These are phyloP conservation scores for Trametes meyenii DNA, from an alignment of 768 basidiomycete species.

Conservation along the genomic window DNA sequence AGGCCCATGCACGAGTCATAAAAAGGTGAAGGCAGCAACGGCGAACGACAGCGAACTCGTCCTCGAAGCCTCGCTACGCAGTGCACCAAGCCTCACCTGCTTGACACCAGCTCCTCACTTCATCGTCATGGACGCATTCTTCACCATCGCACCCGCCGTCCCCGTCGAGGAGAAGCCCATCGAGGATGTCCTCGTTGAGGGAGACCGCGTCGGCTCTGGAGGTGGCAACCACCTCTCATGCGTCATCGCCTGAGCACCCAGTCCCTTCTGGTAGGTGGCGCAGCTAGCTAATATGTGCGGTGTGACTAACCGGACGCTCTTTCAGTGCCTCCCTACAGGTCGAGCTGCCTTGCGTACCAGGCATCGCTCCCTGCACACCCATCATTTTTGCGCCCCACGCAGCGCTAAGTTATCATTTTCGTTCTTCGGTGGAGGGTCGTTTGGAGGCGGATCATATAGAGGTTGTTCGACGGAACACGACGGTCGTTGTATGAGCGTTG, in stretches of 20 bases:
- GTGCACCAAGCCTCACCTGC: neutral
- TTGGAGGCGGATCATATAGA: neutral
- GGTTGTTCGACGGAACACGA: neutral
- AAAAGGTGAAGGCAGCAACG: neutral
- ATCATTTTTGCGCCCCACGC: neutral
- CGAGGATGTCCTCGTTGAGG: constrained; percentile 1
- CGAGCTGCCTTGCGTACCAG: no score
- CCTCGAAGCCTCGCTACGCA: neutral
- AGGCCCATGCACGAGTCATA: neutral
- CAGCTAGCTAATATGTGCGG: neutral
- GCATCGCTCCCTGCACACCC: no score
- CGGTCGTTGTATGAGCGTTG: no score
- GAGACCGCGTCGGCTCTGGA: constrained; percentile 8
- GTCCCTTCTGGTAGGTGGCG: neutral
- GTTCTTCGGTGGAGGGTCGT: neutral
- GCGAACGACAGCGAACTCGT: neutral
- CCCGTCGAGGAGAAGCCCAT: constrained; percentile 8
- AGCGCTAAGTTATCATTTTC: constrained; percentile 3
- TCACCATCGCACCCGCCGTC: constrained; percentile 20
- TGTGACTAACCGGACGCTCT: no score
- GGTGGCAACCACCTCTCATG: constrained; percentile 5
- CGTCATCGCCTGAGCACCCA: constrained; percentile 17
- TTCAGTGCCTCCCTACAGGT: no score
- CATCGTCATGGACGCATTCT: constrained; percentile 21
- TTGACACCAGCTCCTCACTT: neutral